These are phyloP conservation scores for Cercospora sesami DNA, from an alignment of 2,329 filamentous ascomycete species.

Conservation along the genomic window DNA sequence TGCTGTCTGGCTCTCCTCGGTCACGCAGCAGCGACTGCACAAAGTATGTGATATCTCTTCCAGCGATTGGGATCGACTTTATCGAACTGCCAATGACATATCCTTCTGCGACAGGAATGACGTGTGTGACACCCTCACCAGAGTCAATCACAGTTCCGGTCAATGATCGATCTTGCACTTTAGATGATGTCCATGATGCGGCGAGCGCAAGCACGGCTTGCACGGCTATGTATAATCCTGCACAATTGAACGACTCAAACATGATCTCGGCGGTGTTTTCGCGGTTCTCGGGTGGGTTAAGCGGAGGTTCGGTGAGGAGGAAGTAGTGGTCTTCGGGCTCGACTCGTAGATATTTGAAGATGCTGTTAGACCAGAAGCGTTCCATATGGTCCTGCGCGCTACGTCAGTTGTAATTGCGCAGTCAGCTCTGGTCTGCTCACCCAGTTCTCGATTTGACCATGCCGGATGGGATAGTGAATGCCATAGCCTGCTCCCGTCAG, in stretches of 20 bases:
- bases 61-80: conserved; percentile 97
- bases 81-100: conserved; percentile 99
- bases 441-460: conserved; percentile 99
- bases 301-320: conserved; percentile 93
- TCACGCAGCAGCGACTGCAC: conserved; percentile 95
- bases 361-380: conserved; percentile 99
- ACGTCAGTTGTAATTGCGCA: conserved; percentile 19
- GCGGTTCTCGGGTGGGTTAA: conserved; percentile 97
- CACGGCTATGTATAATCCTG: conserved; percentile 96
- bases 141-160: conserved; percentile 98
- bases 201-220: conserved; percentile 95
- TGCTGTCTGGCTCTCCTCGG: conserved; percentile 93
- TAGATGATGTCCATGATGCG: conserved; percentile 97
- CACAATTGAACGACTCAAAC: conserved; percentile 99
- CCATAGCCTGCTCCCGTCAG: conserved; percentile 69
- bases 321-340: conserved; percentile 99
- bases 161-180: conserved; percentile 91
- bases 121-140: conserved; percentile 97
- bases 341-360: conserved; percentile 98
- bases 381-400: conserved; percentile 87
- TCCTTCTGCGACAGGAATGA: conserved; percentile 96
- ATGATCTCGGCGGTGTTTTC: conserved; percentile 99
- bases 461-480: conserved; percentile 94
- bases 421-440: conserved; percentile 47
- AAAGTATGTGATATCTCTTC: conserved; percentile 98